These are phyloP conservation scores for Coemansia umbellata DNA, from an alignment of 192 early-diverging fungal species.

Conservation along the genomic window DNA sequence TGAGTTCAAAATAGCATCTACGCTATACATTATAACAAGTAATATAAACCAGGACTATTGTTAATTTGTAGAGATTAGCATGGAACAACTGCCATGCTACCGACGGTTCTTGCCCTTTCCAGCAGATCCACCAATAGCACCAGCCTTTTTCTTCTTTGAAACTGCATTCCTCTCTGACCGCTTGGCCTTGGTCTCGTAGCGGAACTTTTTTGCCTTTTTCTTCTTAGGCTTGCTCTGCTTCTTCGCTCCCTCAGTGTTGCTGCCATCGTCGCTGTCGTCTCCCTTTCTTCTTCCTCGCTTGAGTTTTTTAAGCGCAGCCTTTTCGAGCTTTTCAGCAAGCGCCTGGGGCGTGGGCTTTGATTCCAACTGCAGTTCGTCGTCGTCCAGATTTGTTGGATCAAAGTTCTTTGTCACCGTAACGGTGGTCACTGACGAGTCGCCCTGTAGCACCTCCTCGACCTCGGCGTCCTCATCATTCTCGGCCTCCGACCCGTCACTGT, in stretches of 20 bases:
- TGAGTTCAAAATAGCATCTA: too few species aligned
- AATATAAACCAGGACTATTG: too few species aligned
- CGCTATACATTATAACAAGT: too few species aligned
- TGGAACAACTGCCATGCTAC: too few species aligned
- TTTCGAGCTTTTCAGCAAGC: conserved; percentile 14
- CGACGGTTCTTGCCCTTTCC: neutral
- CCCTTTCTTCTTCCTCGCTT: neutral
- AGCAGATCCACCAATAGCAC: neutral
- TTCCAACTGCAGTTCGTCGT: conserved; percentile 11
- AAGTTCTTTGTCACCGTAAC: conserved; percentile 69
- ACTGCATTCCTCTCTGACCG: conserved; percentile 10
- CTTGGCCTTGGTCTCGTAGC: conserved; percentile 49
- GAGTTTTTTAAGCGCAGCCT: conserved; percentile 1
- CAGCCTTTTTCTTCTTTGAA: neutral
- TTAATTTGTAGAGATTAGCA: too few species aligned
- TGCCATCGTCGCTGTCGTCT: neutral
- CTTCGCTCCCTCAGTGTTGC: neutral
- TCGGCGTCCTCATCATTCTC: conserved; percentile 30
- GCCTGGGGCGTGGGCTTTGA: conserved; percentile 22
- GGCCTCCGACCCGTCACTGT: conserved; percentile 22
- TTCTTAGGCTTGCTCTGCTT: conserved; percentile 16
- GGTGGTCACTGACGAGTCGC: conserved; percentile 58
- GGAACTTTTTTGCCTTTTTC: conserved; percentile 32
- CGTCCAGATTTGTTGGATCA: conserved; percentile 41
- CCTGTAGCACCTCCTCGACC: conserved; percentile 55